Conservation (phyloP, 495 filamentous ascomycete genomes). For the Hypoxylon intermedium region DNA sequence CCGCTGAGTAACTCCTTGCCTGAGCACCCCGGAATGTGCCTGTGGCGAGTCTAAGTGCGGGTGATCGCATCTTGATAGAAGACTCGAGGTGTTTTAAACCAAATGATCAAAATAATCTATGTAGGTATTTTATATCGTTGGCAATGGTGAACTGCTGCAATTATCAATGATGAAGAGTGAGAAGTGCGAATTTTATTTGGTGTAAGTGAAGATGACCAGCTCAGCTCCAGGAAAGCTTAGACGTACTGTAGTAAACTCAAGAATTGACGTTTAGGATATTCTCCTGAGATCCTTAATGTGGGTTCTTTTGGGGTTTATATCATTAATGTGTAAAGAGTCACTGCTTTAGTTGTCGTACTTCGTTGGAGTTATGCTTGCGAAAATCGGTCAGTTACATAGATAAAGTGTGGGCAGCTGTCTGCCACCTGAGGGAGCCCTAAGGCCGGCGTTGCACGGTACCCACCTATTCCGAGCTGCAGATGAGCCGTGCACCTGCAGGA, state of each 20-base stretch:
- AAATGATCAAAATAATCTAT: neutral
- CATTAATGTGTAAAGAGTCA: constrained; percentile 10
- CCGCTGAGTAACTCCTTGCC: constrained; percentile 41
- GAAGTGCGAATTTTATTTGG: neutral
- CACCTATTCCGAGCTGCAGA: constrained; percentile 15
- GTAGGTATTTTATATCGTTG: neutral
- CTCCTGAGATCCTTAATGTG: too few species aligned
- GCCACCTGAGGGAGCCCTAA: constrained; percentile 12
- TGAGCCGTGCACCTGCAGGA: constrained; percentile 18
- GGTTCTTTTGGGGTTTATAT: too few species aligned
- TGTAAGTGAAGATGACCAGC: constrained; percentile 11
- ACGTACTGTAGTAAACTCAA: too few species aligned
- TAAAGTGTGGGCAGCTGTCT: constrained; percentile 3
- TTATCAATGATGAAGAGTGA: neutral
- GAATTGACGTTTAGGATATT: neutral
- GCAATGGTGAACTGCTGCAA: neutral
- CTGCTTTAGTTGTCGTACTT: constrained; percentile 1
- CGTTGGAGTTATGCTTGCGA: constrained; percentile 17
- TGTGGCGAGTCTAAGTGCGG: constrained; percentile 22
- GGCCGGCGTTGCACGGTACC: constrained; percentile 19
- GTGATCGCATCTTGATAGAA: constrained; percentile 32
- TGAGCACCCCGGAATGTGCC: constrained; percentile 27
- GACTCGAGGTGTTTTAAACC: neutral
- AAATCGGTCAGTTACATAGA: constrained; percentile 7
- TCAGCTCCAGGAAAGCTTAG: too few species aligned